Percentiles rank a stretch among this genome's conserved stretches.
Conservation (phyloP, 2,329 filamentous ascomycete genomes). For the Salinomyces thailandicus region DNA sequence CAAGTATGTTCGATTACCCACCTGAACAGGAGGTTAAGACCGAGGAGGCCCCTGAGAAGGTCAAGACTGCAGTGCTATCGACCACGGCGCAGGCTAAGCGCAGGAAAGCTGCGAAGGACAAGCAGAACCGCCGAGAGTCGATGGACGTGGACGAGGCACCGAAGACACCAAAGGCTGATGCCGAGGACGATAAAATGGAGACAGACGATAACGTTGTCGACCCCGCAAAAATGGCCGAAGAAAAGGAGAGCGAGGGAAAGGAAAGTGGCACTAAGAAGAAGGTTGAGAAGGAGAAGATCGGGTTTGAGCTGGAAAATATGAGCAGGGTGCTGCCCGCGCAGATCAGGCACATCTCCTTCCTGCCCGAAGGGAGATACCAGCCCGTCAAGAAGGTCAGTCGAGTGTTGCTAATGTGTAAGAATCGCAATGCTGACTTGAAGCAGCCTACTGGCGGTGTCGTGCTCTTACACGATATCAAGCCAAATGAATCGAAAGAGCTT, state of each 20-base stretch:
- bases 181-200: conserved; percentile 72
- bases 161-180: conserved; percentile 57
- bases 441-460: conserved; percentile 89
- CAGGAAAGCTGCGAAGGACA: conserved; percentile 86
- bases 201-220: conserved; percentile 37
- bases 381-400: conserved; percentile 73
- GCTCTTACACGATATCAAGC: conserved; percentile 74
- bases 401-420: no score
- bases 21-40: conserved; percentile 92
- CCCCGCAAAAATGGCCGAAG: conserved; percentile 26
- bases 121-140: conserved; percentile 76
- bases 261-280: conserved; percentile 69
- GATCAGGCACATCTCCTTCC: conserved; percentile 91
- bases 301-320: conserved; percentile 96
- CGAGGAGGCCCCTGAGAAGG: conserved; percentile 84
- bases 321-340: conserved; percentile 84
- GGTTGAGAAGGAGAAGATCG: conserved; percentile 88
- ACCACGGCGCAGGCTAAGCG: conserved; percentile 96
- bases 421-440: no score
- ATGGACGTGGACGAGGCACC: conserved; percentile 87
- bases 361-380: conserved; percentile 70
- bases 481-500: conserved; percentile 65
- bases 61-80: conserved; percentile 89
- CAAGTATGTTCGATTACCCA: conserved; percentile 94
- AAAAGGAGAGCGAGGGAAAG: conserved; percentile 44